Base-by-base conservation (phyloP, 1,284 basidiomycete genomes). In the Tilletia indica region DNA sequence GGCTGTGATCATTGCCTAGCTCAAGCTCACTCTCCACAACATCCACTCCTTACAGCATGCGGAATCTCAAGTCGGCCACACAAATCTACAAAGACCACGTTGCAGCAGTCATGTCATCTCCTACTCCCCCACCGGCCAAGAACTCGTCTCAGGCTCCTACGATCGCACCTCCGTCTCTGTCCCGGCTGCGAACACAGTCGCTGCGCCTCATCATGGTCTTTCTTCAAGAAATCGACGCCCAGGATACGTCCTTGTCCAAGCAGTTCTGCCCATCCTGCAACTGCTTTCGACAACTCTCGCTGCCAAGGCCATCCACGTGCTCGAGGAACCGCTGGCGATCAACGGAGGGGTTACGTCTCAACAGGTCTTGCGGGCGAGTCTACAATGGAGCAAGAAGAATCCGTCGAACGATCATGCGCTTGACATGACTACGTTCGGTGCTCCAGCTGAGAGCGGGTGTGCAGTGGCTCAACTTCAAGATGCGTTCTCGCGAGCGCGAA, bases 21-120 rank as follows among this genome's bases (percentile, higher is more conserved):
- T 45, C 42, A 45, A 12, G 6, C 42, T 45, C 42, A 5, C 12
- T 45, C 6, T 45, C 42, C 5, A 45, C 42, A 5, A 2, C 11
- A 48, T 34, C n/a, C 31, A 36, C 25, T 51, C 45, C 36, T 38
- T 36, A 21, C 56, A 75, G 71, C 83, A 92, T 99, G 74, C 90
- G 96, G 61, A 90, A 92, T 72, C 88, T 99, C 67, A 86, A 88
- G 11, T 88, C 88, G 0, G 94, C 97, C 1, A 93, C 91, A 2
- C 93, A 97, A 78, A 93, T 99, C 63, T 99, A 97, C 88, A 99
- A 98, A 85, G 94, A 90, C 0, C 97, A 99, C 85, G 95, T 98
- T 12, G 93, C 94, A 0, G 94, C 95, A 3, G 94, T 97, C 45
- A 84, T 86, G 85, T 83, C 81, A 9, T 82, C 68, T 85, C 85